Percentiles rank a stretch among this genome's conserved stretches.
phyloP scores from a whole-genome alignment of 2,329 filamentous ascomycete species.

The Dothideomycetes sp. region DNA sequence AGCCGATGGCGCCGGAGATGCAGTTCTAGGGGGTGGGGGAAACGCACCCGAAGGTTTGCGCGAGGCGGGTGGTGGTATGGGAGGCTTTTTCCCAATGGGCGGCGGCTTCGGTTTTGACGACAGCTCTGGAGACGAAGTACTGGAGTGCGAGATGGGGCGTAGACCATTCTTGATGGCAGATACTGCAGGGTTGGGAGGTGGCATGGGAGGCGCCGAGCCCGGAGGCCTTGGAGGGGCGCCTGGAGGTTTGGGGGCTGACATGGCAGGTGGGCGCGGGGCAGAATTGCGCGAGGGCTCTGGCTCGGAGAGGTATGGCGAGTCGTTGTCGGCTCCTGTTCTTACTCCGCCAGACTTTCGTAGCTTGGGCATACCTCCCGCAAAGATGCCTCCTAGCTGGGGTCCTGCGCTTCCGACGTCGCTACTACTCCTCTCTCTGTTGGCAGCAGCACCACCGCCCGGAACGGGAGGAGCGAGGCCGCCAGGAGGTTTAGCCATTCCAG shows the following conservation, averaged over 20 bases:
- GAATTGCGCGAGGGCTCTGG: constrained; percentile 48
- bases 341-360: constrained; percentile 72
- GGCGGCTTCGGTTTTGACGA: constrained; percentile 54
- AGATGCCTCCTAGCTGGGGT: constrained; percentile 77
- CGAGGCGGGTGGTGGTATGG: constrained; percentile 44
- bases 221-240: constrained; percentile 25
- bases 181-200: constrained; percentile 48
- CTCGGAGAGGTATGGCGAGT: constrained; percentile 70
- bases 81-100: constrained; percentile 66
- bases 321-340: constrained; percentile 47
- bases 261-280: constrained; percentile 20
- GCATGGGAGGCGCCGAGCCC: constrained; percentile 34
- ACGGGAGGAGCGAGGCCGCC: constrained; percentile 61
- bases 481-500: constrained; percentile 47
- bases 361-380: constrained; percentile 93
- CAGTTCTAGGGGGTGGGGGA: constrained; percentile 14
- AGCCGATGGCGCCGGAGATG: constrained; percentile 23
- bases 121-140: constrained; percentile 43
- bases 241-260: constrained; percentile 37
- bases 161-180: constrained; percentile 35
- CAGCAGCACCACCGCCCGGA: constrained; percentile 34
- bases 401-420: constrained; percentile 54
- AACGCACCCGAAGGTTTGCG: constrained; percentile 43
- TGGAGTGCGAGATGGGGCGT: constrained; percentile 51
- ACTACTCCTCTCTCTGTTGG: constrained; percentile 66